Base-by-base conservation (phyloP, 495 filamentous ascomycete species). In the Penicillium verhagenii region DNA sequence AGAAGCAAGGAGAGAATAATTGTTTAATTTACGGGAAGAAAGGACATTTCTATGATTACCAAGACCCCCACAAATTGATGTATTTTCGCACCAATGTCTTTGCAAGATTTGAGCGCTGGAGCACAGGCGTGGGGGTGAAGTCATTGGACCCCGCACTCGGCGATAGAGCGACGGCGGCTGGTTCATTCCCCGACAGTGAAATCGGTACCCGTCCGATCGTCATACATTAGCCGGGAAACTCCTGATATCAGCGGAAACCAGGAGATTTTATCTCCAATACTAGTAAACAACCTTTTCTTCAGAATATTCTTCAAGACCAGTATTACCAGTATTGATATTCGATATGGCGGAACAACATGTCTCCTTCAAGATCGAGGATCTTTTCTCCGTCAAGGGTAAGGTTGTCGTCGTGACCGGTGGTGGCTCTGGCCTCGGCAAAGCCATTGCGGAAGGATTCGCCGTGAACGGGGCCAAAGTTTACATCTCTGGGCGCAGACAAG, bases 401-500 rank as follows among this genome's bases (percentile, higher is more conserved):
- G 76, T 80, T 61, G 78, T 78, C 63, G 65, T 81, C 57, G 72
- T 82, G 25, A 82, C 79, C 21, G 79, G 79, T 33, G 79, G 57
- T 16, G 52, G 52, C 4, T 60, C 57, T 21, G 52, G 52, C 14
- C 35, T 59, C 37, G 57, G 57, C 21, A 55, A 55, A 46, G 47
- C 52, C 3, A 51, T 56, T 24, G 52, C 57, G 19, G 46, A 59
- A 40, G 52, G 46, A n/a, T 56, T 81, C 10, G 79, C 78, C 8
- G 76, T 79, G 33, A 82, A 81, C 55, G 79, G 78, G 4, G 78
- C 69, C n/a, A 68, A 72, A 42, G 70, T 76, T 40, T 81, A 82
- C 64, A 80, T 82, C 49, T 66, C 75, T 26, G 78, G 76, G n/a
- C 67, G 75, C 23, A 76, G 72, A 20, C 60, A 69, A 37, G 76